These are phyloP conservation scores for Pythium aristosporum DNA, from an alignment of 352 stramenopile species.

Conservation along the genomic window DNA sequence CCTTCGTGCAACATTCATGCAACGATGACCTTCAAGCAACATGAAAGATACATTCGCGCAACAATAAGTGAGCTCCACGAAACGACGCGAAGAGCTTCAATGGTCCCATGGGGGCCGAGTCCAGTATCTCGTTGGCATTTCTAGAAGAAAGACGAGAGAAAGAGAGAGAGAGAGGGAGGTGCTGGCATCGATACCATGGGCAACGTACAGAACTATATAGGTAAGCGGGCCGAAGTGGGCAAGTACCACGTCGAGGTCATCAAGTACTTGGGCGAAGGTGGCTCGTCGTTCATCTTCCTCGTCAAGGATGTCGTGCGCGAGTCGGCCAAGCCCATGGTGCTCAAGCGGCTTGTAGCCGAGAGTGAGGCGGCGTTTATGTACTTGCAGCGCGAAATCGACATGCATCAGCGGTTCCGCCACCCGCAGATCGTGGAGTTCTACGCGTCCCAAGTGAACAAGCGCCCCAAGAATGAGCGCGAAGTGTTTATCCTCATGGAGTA, in stretches of 20 bases:
- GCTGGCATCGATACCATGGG: constrained; percentile 35
- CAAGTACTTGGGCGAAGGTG: constrained; percentile 77
- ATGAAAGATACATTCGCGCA: background rate
- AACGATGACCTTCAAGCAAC: constrained; percentile 20
- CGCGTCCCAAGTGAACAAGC: constrained; percentile 43
- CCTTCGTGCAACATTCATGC: constrained; percentile 9
- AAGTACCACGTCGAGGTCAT: constrained; percentile 63
- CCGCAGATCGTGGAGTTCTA: constrained; percentile 71
- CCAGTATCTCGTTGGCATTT: background rate
- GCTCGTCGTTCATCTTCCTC: constrained; percentile 83
- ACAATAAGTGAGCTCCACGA: constrained; percentile 6
- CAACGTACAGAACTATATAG: constrained; percentile 81
- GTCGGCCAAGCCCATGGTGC: constrained; percentile 45
- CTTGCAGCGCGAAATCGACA: constrained; percentile 69
- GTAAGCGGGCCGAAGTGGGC: constrained; percentile 59
- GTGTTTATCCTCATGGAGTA: constrained; percentile 97
- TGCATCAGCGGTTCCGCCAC: constrained; percentile 71
- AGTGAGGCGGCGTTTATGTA: constrained; percentile 60
- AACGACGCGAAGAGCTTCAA: constrained; percentile 20
- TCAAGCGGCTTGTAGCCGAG: constrained; percentile 74
- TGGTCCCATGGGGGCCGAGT: background rate
- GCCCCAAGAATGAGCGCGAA: constrained; percentile 57
- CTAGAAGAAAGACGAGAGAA: background rate
- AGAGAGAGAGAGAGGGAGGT: background rate
- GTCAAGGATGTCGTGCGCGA: constrained; percentile 54